Conservation (phyloP, 805 yeast species). For the Saccharomycopsis babjevae region DNA sequence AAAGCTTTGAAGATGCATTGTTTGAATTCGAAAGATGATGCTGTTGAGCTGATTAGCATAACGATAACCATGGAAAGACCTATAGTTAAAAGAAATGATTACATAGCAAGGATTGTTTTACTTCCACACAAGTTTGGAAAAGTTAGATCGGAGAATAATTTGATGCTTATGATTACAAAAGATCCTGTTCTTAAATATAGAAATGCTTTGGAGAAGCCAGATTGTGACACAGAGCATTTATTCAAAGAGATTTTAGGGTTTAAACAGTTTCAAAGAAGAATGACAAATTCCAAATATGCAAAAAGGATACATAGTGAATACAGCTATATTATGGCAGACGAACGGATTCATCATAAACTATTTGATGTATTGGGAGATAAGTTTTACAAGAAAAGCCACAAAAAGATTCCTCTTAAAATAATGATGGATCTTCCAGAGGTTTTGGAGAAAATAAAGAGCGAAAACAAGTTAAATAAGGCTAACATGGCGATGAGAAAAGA, state of each 20-base stretch:
- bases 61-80: constrained; percentile 33
- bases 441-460: constrained; percentile 20
- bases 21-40: background rate
- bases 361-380: constrained; percentile 48
- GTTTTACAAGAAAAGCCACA: constrained; percentile 50
- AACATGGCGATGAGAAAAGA: background rate
- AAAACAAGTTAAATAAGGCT: constrained; percentile 18
- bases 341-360: constrained; percentile 51
- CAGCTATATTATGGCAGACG: constrained; percentile 62
- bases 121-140: constrained; percentile 41
- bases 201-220: constrained; percentile 36
- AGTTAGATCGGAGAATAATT: constrained; percentile 31
- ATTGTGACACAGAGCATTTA: constrained; percentile 46
- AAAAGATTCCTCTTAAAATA: constrained; percentile 57
- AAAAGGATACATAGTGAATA: constrained; percentile 45
- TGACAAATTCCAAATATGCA: constrained; percentile 34
- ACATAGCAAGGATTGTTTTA: constrained; percentile 43
- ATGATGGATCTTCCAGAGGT: constrained; percentile 35
- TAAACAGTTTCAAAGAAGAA: constrained; percentile 41
- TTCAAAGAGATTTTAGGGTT: constrained; percentile 54
- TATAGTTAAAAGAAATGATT: constrained; percentile 35
- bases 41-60: constrained; percentile 31
- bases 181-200: constrained; percentile 59
- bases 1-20: background rate
- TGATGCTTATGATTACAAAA: constrained; percentile 56